Conservation (phyloP, 257 asterid genomes). For the Nyctanthes arbortristis region DNA sequence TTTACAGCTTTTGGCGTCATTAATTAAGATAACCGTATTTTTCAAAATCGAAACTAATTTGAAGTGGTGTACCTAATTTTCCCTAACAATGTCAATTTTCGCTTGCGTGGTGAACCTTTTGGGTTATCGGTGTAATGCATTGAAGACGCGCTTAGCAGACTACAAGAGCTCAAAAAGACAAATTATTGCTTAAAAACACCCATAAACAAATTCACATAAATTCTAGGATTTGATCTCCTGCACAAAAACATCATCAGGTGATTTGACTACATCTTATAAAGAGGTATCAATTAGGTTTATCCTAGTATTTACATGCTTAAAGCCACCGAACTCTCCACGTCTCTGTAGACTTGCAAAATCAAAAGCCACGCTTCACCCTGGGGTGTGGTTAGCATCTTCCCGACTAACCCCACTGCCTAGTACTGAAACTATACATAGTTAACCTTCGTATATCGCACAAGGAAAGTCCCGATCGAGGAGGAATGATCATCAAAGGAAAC, state of each 20-base stretch:
- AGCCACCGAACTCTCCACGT: not conserved
- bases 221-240: not conserved
- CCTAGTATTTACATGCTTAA: not conserved
- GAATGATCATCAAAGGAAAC: not conserved
- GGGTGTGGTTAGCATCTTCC: not conserved
- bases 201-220: not conserved
- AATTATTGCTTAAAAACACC: not conserved
- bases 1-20: no score
- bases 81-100: no score
- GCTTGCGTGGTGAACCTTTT: no score
- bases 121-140: no score
- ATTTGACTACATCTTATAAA: not conserved
- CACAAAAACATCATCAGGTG: not conserved
- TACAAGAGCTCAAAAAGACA: no score
- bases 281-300: not conserved
- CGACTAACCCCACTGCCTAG: not conserved
- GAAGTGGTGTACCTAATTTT: no score
- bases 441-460: not conserved
- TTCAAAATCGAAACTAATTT: no score
- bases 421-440: not conserved
- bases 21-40: no score
- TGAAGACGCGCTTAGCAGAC: no score
- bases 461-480: not conserved
- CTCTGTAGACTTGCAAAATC: slow-evolving; percentile 3
- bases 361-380: not conserved